phyloP scores from a whole-genome alignment of 2,329 filamentous ascomycete species.

The Botryosphaeria agaves region DNA sequence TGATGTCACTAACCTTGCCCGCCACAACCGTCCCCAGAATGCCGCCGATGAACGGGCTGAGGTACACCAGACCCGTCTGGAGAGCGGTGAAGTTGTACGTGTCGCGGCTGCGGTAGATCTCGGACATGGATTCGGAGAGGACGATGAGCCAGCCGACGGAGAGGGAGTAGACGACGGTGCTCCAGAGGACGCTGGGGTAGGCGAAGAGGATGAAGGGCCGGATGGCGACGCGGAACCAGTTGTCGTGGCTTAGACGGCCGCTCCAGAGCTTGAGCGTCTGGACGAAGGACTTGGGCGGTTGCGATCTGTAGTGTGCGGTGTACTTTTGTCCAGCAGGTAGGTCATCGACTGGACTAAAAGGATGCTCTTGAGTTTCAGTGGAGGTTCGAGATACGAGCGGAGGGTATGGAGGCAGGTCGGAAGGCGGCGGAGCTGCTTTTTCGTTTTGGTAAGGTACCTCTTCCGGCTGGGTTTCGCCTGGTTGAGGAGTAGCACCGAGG shows the following conservation, averaged over 20 bases:
- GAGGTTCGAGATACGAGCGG: background rate
- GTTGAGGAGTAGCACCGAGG: background rate
- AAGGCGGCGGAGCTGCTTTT: background rate
- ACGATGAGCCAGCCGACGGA: slow-evolving; percentile 94
- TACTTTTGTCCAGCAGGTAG: slow-evolving; percentile 27
- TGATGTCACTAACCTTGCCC: slow-evolving; percentile 69
- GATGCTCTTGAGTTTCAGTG: background rate
- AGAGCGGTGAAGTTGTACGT: slow-evolving; percentile 69
- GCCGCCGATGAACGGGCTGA: slow-evolving; percentile 78
- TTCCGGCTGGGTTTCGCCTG: slow-evolving; percentile 1
- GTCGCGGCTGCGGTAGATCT: slow-evolving; percentile 53
- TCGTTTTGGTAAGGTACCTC: no score
- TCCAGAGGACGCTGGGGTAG: slow-evolving; percentile 85
- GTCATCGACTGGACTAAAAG: background rate
- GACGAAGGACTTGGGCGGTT: slow-evolving; percentile 50
- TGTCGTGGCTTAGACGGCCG: slow-evolving; percentile 60
- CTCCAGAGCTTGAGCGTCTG: slow-evolving; percentile 64
- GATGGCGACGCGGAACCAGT: slow-evolving; percentile 59
- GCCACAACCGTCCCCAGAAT: slow-evolving; percentile 84
- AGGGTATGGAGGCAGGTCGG: no score
- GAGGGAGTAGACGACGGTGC: slow-evolving; percentile 64
- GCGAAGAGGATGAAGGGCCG: slow-evolving; percentile 74
- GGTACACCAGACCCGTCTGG: slow-evolving; percentile 70
- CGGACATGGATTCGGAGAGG: slow-evolving; percentile 69
- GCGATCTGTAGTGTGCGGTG: slow-evolving; percentile 50